Base-by-base conservation (phyloP, 2,329 filamentous ascomycete species). In the Chrysoporthe austroafricana region DNA sequence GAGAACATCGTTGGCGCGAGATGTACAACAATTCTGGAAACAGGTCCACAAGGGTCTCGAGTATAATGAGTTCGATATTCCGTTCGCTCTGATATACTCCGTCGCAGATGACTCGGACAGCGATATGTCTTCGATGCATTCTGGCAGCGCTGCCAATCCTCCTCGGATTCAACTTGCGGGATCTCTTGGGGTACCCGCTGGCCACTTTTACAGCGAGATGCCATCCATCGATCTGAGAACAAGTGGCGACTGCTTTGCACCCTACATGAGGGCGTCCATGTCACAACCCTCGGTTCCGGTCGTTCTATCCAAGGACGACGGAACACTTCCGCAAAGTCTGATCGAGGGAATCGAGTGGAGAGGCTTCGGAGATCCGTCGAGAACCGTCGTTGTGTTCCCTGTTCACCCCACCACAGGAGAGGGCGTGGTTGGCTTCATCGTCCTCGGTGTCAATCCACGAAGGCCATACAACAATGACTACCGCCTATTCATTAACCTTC, bases 401-500 rank as follows among this genome's bases (percentile, higher is more conserved):
- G 90, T 96, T 18, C 89, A 93, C 73, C 90, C 92, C 0, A 94
- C 91, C 0, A 91, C 82, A 0, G 89, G 88, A 3, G 91, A 94
- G 65, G 86, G 85, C 2, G 89, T 91, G 0, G 85, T 94, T 0
- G 93, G 92, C 0, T 96, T 96, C 74, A 83, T 96, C 9, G 86
- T 96, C 2, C 83, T 96, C 76, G 93, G 92, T 4, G 83, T 92
- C 11, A 96, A 96, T 74, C 91, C 93, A 1, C 83, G 91, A 54
- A 84, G 92, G 62, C 92, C 91, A 0, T 96, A 92, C 73, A 91
- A 96, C 72, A 89, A 91, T 48, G 92, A 95, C 71, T 96, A 95
- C 74, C 87, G 88, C 70, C 82, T 95, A 0, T 96, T 95, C 73
- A 84, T 95, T 48, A 89, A 91, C 72, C 83, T 95, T 0, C 79